These are phyloP conservation scores for Aureobasidium mangrovei DNA, from an alignment of 2,329 filamentous ascomycete species.

Conservation along the genomic window DNA sequence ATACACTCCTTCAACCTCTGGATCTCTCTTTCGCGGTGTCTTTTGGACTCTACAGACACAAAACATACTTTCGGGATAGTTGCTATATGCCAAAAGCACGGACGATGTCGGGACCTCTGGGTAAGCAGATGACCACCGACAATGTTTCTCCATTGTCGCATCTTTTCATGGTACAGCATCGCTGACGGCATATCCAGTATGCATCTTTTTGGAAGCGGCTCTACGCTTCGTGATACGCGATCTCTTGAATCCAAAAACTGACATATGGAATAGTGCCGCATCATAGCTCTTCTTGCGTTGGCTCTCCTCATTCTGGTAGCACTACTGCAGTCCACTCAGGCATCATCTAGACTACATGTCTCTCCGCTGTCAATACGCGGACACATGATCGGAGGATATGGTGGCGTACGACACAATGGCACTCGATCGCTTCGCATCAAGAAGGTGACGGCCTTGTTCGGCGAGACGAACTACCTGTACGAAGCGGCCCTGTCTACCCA, in stretches of 20 bases:
- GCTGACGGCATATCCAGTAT: constrained; percentile 6
- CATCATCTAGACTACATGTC: neutral
- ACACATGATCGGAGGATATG: neutral
- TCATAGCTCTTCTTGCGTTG: neutral
- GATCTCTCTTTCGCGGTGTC: too few relatives aligned
- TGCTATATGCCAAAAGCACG: constrained; percentile 3
- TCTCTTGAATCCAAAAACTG: neutral
- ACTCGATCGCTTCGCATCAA: constrained; percentile 17
- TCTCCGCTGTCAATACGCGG: neutral
- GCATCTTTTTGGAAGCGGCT: neutral
- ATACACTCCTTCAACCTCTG: neutral
- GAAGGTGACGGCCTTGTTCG: constrained; percentile 30
- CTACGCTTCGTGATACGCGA: neutral
- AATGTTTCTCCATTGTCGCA: neutral
- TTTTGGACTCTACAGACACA: neutral
- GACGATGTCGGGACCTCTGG: constrained; percentile 6
- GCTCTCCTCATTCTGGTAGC: neutral
- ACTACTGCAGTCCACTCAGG: constrained; percentile 6
- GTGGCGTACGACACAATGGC: neutral
- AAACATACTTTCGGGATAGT: neutral
- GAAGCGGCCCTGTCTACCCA: constrained; percentile 31
- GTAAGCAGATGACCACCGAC: neutral
- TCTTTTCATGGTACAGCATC: neutral
- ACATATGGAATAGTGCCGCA: constrained; percentile 2
- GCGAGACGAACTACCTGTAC: constrained; percentile 26